Evolutionary conservation across 1,139 yeast species (phyloP).

Genomic region (Pichia terricola): DNA sequence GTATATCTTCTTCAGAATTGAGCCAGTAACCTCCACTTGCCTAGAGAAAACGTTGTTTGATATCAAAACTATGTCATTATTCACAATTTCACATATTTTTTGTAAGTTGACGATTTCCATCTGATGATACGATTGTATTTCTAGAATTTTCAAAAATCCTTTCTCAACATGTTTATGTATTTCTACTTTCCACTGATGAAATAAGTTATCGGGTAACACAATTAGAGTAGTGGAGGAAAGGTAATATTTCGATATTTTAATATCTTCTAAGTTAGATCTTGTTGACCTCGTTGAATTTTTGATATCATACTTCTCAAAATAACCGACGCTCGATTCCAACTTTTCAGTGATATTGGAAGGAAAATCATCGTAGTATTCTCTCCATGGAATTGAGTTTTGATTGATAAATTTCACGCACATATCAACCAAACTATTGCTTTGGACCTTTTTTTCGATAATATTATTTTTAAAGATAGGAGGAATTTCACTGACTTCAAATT

Average conservation of each 20-base stretch:
- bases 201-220: slow-evolving; percentile 57
- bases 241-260: slow-evolving; percentile 5
- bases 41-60: slow-evolving; percentile 37
- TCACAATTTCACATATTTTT: slow-evolving; percentile 28
- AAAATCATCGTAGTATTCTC: slow-evolving; percentile 31
- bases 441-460: slow-evolving; percentile 3
- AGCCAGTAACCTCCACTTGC: slow-evolving; percentile 27
- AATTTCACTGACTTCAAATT: slow-evolving; percentile 37
- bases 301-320: slow-evolving; percentile 29
- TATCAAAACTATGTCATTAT: slow-evolving; percentile 45
- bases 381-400: slow-evolving; percentile 50
- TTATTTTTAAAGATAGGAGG: slow-evolving; percentile 25
- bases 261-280: background rate
- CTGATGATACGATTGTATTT: slow-evolving; percentile 16
- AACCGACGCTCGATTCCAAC: slow-evolving; percentile 35
- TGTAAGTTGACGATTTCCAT: slow-evolving; percentile 16
- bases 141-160: slow-evolving; percentile 29
- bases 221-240: slow-evolving; percentile 48
- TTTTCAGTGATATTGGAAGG: slow-evolving; percentile 34
- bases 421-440: slow-evolving; percentile 27
- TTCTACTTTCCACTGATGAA: slow-evolving; percentile 58
- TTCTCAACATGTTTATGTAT: slow-evolving; percentile 42
- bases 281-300: slow-evolving; percentile 3
- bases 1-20: slow-evolving; percentile 35
- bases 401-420: slow-evolving; percentile 36